Conservation (phyloP, 805 yeast genomes). For the Yarrowia sp. region DNA sequence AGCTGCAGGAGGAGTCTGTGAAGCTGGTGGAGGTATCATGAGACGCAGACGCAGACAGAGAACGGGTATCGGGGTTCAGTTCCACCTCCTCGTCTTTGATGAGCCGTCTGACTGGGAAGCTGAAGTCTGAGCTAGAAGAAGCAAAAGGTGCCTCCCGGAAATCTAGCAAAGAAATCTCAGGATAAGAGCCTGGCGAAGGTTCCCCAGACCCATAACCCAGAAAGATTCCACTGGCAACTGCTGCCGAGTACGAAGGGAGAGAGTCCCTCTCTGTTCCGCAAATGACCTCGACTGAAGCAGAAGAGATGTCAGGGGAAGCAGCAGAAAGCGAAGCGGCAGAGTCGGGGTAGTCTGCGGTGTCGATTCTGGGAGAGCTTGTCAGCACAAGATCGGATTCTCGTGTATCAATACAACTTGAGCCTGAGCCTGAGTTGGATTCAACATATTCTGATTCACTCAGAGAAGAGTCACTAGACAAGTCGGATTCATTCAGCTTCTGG, state of each 20-base stretch:
- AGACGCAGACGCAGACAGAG: neutral
- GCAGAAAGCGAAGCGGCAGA: neutral
- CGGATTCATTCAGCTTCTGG: neutral
- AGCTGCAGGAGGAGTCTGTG: neutral
- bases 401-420: neutral
- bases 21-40: neutral
- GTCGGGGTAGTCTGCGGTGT: slow-evolving; percentile 3
- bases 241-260: neutral
- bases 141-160: neutral
- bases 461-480: neutral
- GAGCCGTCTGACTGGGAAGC: neutral
- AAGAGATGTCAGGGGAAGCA: neutral
- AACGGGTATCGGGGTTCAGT: neutral
- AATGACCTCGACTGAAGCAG: neutral
- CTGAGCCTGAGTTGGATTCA: neutral
- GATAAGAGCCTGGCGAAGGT: neutral
- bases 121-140: neutral
- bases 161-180: neutral
- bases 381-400: neutral
- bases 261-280: neutral
- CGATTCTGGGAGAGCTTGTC: slow-evolving; percentile 4
- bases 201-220: neutral
- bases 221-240: neutral
- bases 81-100: neutral
- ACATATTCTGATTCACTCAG: neutral